Evolutionary conservation across 352 stramenopile genomes (phyloP).

Genomic region (Phytophthora cryptogea): DNA sequence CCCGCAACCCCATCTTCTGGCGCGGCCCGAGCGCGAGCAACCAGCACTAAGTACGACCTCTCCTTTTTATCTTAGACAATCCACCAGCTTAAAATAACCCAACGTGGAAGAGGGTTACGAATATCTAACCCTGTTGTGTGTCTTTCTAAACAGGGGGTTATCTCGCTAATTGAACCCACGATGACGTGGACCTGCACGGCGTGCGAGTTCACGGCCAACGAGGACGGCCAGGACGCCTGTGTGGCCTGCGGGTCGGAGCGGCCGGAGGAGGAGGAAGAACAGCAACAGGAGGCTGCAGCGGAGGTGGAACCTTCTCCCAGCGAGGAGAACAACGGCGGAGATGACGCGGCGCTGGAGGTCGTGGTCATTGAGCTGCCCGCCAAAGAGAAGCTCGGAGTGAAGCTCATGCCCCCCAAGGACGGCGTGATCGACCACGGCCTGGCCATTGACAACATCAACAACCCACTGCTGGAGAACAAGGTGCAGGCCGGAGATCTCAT

Average conservation of each 20-base stretch:
- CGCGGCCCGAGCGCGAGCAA: conserved; percentile 5
- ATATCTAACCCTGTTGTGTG: conserved; percentile 14
- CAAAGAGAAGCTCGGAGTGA: conserved; percentile 87
- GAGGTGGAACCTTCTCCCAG: conserved; percentile 3
- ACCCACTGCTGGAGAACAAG: conserved; percentile 82
- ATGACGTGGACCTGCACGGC: conserved; percentile 70
- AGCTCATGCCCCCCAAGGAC: conserved; percentile 83
- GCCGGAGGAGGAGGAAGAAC: conserved; percentile 27
- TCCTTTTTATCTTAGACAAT: conserved; percentile 6
- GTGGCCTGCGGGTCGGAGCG: conserved; percentile 64
- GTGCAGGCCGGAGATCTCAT: conserved; percentile 83
- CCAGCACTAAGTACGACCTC: conserved; percentile 19
- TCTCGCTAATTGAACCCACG: neutral
- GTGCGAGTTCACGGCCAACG: conserved; percentile 69
- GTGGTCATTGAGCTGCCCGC: conserved; percentile 81
- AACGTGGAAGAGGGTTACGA: conserved; percentile 1
- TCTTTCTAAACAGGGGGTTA: conserved; percentile 9
- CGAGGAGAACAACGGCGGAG: conserved; percentile 3
- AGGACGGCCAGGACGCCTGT: conserved; percentile 60
- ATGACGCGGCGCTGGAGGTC: conserved; percentile 41
- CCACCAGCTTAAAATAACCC: conserved; percentile 4
- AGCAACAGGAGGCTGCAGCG: conserved; percentile 15
- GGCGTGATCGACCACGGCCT: conserved; percentile 84
- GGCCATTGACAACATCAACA: conserved; percentile 89
- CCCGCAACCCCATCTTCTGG: conserved; percentile 10